Percentiles rank a stretch among this genome's conserved stretches.
phyloP scores from a whole-genome alignment of 2,329 filamentous ascomycete species.

The Exophiala sp. region DNA sequence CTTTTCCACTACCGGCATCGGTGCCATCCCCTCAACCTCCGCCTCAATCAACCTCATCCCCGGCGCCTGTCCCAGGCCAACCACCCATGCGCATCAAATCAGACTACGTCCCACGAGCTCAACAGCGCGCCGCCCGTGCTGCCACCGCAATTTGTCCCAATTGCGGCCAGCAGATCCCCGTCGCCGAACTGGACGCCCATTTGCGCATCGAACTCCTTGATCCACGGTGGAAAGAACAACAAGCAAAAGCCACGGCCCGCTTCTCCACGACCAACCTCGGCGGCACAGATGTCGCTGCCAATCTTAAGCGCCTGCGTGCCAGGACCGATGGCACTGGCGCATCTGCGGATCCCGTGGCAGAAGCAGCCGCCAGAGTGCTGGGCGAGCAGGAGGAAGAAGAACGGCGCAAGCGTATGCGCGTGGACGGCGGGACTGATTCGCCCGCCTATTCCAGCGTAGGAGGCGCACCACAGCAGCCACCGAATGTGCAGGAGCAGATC shows the following conservation, averaged over 20 bases:
- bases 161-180: conserved; percentile 84
- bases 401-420: conserved; percentile 71
- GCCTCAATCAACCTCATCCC: conserved; percentile 67
- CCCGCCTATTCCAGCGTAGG: conserved; percentile 33
- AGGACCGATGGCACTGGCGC: conserved; percentile 67
- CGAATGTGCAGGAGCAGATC: conserved; percentile 85
- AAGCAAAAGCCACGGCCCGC: conserved; percentile 80
- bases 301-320: conserved; percentile 89
- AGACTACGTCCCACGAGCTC: conserved; percentile 84
- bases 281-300: conserved; percentile 83
- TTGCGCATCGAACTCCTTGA: conserved; percentile 94
- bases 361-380: conserved; percentile 50
- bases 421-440: conserved; percentile 32
- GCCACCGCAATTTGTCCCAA: conserved; percentile 78
- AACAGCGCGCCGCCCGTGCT: conserved; percentile 62
- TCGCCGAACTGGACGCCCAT: conserved; percentile 83
- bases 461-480: conserved; percentile 31
- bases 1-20: conserved; percentile 48
- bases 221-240: conserved; percentile 93
- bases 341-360: conserved; percentile 27
- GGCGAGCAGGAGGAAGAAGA: conserved; percentile 69
- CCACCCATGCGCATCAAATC: conserved; percentile 79
- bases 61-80: conserved; percentile 23
- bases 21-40: conserved; percentile 63
- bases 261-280: conserved; percentile 82